These are phyloP conservation scores for Phytophthora tentaculata DNA, from an alignment of 352 stramenopile species.

Conservation along the genomic window DNA sequence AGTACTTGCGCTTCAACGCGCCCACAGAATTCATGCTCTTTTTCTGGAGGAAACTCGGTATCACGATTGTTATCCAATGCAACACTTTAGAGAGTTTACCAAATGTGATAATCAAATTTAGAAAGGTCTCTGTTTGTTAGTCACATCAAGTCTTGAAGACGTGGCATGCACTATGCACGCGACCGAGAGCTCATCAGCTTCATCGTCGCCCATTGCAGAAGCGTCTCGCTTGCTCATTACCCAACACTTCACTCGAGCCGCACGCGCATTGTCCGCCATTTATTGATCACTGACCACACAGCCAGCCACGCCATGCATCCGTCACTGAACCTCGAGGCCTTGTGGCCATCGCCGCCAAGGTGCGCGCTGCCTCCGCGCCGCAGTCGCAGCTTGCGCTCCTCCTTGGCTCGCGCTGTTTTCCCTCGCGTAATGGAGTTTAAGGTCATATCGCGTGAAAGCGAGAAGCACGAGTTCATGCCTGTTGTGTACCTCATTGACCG, in stretches of 20 bases:
- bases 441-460: constrained; percentile 69
- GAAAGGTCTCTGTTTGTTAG: too few relatives aligned
- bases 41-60: neutral
- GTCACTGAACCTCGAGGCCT: constrained; percentile 26
- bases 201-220: constrained; percentile 6
- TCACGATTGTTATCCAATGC: neutral
- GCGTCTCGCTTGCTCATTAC: constrained; percentile 6
- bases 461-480: constrained; percentile 84
- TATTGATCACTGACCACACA: neutral
- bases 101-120: neutral
- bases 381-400: constrained; percentile 28
- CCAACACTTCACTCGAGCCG: constrained; percentile 11
- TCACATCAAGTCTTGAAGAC: constrained; percentile 7
- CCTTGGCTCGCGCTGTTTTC: constrained; percentile 54
- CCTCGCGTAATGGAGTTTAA: constrained; percentile 82
- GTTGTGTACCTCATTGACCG: constrained; percentile 77
- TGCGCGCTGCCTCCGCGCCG: constrained; percentile 19
- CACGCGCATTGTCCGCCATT: constrained; percentile 6
- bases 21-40: constrained; percentile 12
- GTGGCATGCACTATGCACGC: neutral
- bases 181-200: constrained; percentile 13
- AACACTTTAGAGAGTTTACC: neutral
- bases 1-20: constrained; percentile 24
- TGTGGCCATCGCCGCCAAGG: constrained; percentile 33
- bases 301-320: constrained; percentile 14